phyloP scores from a whole-genome alignment of 2,329 filamentous ascomycete genomes.

The Fusarium buxicola region DNA sequence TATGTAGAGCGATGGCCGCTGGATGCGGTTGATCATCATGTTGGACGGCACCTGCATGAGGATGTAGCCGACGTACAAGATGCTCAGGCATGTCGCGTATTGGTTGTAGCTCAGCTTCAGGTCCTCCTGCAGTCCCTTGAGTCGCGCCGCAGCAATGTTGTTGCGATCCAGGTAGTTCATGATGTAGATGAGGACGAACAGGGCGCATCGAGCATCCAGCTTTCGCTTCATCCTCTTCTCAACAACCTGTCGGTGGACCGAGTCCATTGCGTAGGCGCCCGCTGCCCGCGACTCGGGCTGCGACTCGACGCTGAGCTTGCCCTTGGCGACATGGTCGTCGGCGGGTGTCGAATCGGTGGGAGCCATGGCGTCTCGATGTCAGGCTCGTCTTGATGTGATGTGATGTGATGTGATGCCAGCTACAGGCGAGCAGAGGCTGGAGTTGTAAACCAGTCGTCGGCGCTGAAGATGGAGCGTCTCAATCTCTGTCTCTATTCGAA shows the following conservation, averaged over 20 bases:
- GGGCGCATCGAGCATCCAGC: constrained; percentile 74
- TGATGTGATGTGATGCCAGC: neutral
- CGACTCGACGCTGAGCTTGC: constrained; percentile 36
- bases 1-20: constrained; percentile 64
- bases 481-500: neutral
- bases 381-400: neutral
- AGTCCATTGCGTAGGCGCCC: constrained; percentile 45
- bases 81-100: constrained; percentile 72
- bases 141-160: constrained; percentile 74
- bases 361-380: constrained; percentile 8
- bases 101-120: constrained; percentile 66
- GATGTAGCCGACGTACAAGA: constrained; percentile 75
- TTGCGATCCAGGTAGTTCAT: constrained; percentile 77
- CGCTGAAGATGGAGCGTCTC: neutral
- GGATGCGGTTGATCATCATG: constrained; percentile 67
- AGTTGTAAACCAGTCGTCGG: neutral
- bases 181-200: constrained; percentile 81
- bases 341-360: constrained; percentile 15
- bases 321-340: constrained; percentile 31
- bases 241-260: constrained; percentile 64
- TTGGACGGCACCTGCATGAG: constrained; percentile 72
- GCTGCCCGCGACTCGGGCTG: constrained; percentile 17
- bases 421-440: too few relatives aligned
- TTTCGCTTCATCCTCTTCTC: constrained; percentile 76
- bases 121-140: constrained; percentile 73